Conservation (phyloP, 2,329 filamentous ascomycete species). For the Fusarium lyarnte region DNA sequence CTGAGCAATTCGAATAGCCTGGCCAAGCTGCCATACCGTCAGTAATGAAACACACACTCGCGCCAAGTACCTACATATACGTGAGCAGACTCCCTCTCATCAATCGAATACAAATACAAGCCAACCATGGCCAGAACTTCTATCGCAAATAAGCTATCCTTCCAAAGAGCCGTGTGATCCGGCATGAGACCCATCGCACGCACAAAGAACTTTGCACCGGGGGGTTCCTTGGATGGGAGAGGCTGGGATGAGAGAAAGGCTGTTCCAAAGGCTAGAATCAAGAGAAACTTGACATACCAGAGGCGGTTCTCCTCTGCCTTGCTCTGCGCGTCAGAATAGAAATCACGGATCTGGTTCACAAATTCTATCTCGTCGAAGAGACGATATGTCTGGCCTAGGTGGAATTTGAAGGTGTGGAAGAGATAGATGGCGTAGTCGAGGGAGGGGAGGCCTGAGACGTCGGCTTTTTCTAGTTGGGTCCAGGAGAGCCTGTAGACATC, state of each 20-base stretch:
- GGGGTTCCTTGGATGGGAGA: constrained; percentile 45
- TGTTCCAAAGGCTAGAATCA: constrained; percentile 56
- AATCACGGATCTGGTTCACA: constrained; percentile 38
- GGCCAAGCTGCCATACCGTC: constrained; percentile 45
- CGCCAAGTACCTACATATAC: constrained; percentile 35
- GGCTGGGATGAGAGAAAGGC: constrained; percentile 37
- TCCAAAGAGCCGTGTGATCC: constrained; percentile 47
- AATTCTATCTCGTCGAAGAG: constrained; percentile 50
- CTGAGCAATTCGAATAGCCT: constrained; percentile 53
- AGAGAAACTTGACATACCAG: constrained; percentile 62
- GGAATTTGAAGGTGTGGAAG: constrained; percentile 51
- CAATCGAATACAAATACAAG: constrained; percentile 52
- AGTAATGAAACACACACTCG: neutral
- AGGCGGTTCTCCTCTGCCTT: constrained; percentile 42
- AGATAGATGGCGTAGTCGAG: constrained; percentile 48
- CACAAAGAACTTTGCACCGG: constrained; percentile 46
- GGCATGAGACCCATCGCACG: constrained; percentile 51
- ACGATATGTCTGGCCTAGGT: constrained; percentile 49
- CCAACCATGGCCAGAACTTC: constrained; percentile 50
- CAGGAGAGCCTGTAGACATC: constrained; percentile 45
- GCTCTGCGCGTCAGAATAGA: constrained; percentile 33
- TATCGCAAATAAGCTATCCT: constrained; percentile 50
- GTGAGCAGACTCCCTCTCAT: constrained; percentile 49
- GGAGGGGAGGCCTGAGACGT: constrained; percentile 48
- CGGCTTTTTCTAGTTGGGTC: constrained; percentile 34